Conservation (phyloP, 2,329 filamentous ascomycete genomes). For the Nemania diffusa region DNA sequence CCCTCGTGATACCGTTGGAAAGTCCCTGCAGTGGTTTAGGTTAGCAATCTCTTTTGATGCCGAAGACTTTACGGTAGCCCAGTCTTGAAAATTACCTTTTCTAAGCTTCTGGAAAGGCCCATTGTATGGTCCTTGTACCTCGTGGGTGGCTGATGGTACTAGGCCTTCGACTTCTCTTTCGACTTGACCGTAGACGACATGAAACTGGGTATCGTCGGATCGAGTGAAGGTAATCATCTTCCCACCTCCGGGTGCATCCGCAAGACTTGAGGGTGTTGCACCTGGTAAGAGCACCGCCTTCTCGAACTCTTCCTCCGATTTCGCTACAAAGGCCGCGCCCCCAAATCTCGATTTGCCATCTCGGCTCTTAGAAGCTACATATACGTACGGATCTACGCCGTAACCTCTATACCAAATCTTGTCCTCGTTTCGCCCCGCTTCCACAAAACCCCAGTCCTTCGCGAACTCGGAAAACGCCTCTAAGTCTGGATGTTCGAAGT, state of each 20-base stretch:
- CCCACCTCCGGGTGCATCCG: slow-evolving; percentile 57
- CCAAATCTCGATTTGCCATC: slow-evolving; percentile 40
- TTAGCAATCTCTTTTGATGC: background rate
- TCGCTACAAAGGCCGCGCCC: slow-evolving; percentile 48
- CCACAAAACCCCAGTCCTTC: slow-evolving; percentile 46
- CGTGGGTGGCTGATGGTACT: slow-evolving; percentile 36
- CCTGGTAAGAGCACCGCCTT: slow-evolving; percentile 53
- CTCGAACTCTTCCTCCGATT: slow-evolving; percentile 53
- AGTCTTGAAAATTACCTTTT: slow-evolving; percentile 15
- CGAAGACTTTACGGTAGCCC: no score
- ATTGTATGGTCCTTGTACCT: slow-evolving; percentile 37
- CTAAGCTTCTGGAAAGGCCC: slow-evolving; percentile 36
- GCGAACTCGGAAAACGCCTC: slow-evolving; percentile 43
- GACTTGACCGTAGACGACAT: slow-evolving; percentile 43
- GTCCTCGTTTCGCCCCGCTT: slow-evolving; percentile 39
- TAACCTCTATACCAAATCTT: slow-evolving; percentile 62
- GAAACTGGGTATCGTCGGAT: slow-evolving; percentile 49
- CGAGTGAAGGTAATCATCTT: slow-evolving; percentile 52
- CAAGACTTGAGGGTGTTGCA: slow-evolving; percentile 51
- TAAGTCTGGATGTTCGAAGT: slow-evolving; percentile 45
- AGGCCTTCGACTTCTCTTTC: slow-evolving; percentile 31
- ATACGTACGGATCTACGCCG: slow-evolving; percentile 61
- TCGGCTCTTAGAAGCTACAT: slow-evolving; percentile 52
- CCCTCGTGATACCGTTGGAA: slow-evolving; percentile 48
- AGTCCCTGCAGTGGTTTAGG: slow-evolving; percentile 17